Evolutionary conservation across 2,329 filamentous ascomycete species (phyloP).

Genomic region (Niveomyces coronatus): DNA sequence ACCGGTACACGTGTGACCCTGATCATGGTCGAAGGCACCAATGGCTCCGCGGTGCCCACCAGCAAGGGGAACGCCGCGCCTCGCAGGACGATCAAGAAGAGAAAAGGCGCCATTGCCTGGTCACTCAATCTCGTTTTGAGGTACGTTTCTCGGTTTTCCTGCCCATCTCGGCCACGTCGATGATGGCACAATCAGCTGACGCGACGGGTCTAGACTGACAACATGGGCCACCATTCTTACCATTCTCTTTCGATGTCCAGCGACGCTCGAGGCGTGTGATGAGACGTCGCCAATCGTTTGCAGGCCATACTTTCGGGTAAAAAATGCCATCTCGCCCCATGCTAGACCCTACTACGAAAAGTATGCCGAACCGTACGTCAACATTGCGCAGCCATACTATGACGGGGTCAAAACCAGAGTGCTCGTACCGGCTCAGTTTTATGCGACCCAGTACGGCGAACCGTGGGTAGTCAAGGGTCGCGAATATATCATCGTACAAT

Average conservation of each 20-base stretch:
- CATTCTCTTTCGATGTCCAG: slow-evolving; percentile 72
- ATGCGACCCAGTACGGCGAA: slow-evolving; percentile 64
- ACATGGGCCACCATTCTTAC: slow-evolving; percentile 84
- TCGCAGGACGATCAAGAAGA: slow-evolving; percentile 15
- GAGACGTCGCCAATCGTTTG: slow-evolving; percentile 68
- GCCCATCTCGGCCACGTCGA: no score
- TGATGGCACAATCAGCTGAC: no score
- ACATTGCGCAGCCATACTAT: slow-evolving; percentile 68
- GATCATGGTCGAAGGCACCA: slow-evolving; percentile 28
- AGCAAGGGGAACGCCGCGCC: slow-evolving; percentile 23
- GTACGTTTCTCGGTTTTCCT: slow-evolving; percentile 34
- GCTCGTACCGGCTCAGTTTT: slow-evolving; percentile 55
- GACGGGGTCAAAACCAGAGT: slow-evolving; percentile 49
- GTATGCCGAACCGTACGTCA: slow-evolving; percentile 76
- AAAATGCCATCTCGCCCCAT: slow-evolving; percentile 58
- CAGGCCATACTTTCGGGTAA: slow-evolving; percentile 65
- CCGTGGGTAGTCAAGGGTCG: slow-evolving; percentile 60
- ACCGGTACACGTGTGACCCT: background rate
- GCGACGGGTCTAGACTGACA: slow-evolving; percentile 44
- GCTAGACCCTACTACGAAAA: slow-evolving; percentile 75
- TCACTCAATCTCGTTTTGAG: slow-evolving; percentile 42
- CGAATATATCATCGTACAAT: slow-evolving; percentile 58
- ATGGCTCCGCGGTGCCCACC: slow-evolving; percentile 28
- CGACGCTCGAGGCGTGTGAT: slow-evolving; percentile 54
- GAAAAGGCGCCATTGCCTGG: slow-evolving; percentile 23